These are phyloP conservation scores for Coemansia erecta DNA, from an alignment of 192 early-diverging fungal species.

Conservation along the genomic window DNA sequence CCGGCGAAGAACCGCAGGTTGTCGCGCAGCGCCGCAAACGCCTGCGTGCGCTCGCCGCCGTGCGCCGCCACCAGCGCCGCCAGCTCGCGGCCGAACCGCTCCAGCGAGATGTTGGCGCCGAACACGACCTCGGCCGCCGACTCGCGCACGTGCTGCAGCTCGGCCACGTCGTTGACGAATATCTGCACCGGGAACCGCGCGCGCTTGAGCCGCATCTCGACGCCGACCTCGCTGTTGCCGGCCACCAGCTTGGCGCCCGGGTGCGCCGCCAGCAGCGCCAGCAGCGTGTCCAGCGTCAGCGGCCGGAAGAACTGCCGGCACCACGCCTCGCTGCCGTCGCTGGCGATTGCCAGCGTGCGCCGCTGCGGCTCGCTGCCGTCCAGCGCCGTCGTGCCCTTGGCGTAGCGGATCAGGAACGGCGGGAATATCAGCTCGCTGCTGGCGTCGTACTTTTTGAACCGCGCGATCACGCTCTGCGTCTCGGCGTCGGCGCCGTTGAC, in stretches of 20 bases:
- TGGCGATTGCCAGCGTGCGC: conserved; percentile 22
- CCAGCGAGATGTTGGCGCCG: conserved; percentile 69
- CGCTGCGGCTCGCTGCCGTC: conserved; percentile 19
- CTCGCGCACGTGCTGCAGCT: conserved; percentile 58
- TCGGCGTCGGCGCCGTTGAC: conserved; percentile 34
- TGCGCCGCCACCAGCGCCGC: conserved; percentile 13
- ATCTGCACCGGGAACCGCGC: conserved; percentile 62
- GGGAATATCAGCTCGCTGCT: conserved; percentile 70
- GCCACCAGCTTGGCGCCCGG: conserved; percentile 74
- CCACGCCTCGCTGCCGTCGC: conserved; percentile 7
- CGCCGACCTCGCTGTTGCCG: conserved; percentile 82
- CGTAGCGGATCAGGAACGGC: conserved; percentile 60
- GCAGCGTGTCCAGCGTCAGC: conserved; percentile 53
- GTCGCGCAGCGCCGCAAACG: conserved; percentile 65
- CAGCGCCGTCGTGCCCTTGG: conserved; percentile 17
- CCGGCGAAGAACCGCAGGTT: conserved; percentile 81
- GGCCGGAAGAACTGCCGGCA: conserved; percentile 55
- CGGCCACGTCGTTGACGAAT: conserved; percentile 65
- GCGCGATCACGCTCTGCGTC: conserved; percentile 25
- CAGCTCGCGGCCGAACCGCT: conserved; percentile 52
- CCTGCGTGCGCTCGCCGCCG: conserved; percentile 48
- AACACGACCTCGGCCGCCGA: conserved; percentile 45
- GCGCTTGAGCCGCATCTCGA: conserved; percentile 77
- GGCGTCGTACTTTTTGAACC: conserved; percentile 62
- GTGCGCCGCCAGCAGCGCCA: conserved; percentile 54